Percentiles rank a stretch among this genome's conserved stretches.
phyloP scores from a whole-genome alignment of 2,329 filamentous ascomycete species.

The Trichoderma sp. region DNA sequence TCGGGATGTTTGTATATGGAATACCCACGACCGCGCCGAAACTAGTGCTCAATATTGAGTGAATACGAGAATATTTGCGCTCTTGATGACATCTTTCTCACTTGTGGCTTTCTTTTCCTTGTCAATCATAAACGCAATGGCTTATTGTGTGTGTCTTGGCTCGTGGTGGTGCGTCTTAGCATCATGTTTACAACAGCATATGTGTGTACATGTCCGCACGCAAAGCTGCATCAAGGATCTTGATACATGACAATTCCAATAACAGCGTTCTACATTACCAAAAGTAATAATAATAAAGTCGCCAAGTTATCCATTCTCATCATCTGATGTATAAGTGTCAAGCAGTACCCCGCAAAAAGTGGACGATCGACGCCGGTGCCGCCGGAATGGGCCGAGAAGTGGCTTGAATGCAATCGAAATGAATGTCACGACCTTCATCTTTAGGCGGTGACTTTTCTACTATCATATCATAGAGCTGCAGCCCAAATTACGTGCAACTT shows the following conservation, averaged over 20 bases:
- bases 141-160: neutral
- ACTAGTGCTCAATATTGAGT: neutral
- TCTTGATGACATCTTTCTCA: neutral
- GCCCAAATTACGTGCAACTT: neutral
- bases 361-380: conserved; percentile 14
- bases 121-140: rapidly evolving
- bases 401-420: neutral
- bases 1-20: neutral
- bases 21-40: neutral
- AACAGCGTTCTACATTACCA: neutral
- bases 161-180: neutral
- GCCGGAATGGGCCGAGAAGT: conserved; percentile 15
- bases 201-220: neutral
- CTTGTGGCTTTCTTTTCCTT: neutral
- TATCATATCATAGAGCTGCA: neutral
- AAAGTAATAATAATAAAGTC: neutral
- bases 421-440: neutral
- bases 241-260: neutral
- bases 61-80: neutral
- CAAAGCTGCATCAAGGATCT: neutral
- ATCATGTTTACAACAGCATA: neutral
- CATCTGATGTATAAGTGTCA: neutral
- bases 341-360: conserved; percentile 18
- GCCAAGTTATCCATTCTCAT: neutral
- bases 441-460: neutral